Conservation (phyloP, 345 rosid genomes). For the Brassica cretica region DNA sequence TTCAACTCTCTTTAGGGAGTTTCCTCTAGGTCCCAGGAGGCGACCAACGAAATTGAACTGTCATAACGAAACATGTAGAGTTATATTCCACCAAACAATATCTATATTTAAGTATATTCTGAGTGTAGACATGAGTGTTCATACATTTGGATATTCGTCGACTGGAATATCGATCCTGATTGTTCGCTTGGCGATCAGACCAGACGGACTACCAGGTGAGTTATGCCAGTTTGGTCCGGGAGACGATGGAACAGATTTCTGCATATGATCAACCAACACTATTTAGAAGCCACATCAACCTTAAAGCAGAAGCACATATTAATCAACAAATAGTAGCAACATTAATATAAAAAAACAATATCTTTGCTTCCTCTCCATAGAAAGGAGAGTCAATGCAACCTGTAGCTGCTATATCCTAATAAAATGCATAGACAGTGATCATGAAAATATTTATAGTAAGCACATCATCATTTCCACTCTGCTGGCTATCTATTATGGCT, state of each 20-base stretch:
- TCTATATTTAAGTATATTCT: background rate
- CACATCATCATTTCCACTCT: background rate
- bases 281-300: conserved; percentile 33
- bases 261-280: conserved; percentile 42
- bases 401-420: conserved; percentile 30
- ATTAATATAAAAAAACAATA: background rate
- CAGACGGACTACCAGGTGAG: conserved; percentile 75
- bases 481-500: background rate
- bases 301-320: conserved; percentile 1
- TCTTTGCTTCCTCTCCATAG: background rate
- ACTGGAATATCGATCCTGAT: conserved; percentile 97
- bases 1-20: conserved; percentile 97
- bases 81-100: conserved; percentile 25
- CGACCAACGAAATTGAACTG: conserved; percentile 99
- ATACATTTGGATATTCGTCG: conserved; percentile 76
- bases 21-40: conserved; percentile 96
- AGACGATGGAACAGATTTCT: conserved; percentile 67
- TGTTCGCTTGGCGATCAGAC: conserved; percentile 83
- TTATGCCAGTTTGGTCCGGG: conserved; percentile 73
- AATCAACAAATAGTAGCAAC: background rate
- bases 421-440: background rate
- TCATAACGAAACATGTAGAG: conserved; percentile 19
- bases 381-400: conserved; percentile 19
- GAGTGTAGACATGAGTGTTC: conserved; percentile 8
- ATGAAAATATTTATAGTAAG: background rate